Conservation (phyloP, 2,329 filamentous ascomycete species). For the Colletotrichum liriopes region DNA sequence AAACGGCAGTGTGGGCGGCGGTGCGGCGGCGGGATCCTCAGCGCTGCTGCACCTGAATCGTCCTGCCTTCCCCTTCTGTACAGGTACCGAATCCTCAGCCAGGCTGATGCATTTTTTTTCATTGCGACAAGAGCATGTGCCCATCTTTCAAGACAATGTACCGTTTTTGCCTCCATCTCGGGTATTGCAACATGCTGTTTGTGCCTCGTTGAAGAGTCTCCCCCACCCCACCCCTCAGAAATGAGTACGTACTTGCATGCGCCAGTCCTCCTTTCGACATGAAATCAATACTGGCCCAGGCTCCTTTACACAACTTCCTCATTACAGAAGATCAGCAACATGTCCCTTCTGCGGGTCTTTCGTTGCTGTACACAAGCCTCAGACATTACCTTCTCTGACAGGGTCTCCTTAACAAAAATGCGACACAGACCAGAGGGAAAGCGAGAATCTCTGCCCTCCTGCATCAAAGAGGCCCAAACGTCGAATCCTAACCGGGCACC, state of each 20-base stretch:
- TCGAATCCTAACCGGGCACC: slow-evolving; percentile 7
- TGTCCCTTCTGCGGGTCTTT: background rate
- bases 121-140: background rate
- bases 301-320: background rate
- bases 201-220: slow-evolving; percentile 4
- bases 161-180: background rate
- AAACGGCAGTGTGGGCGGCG: slow-evolving; percentile 16
- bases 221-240: background rate
- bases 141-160: background rate
- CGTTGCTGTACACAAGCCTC: background rate
- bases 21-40: slow-evolving; percentile 10
- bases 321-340: background rate
- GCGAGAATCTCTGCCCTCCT: background rate
- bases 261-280: slow-evolving; percentile 9
- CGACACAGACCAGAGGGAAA: background rate
- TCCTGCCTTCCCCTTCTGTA: background rate
- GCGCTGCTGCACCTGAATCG: background rate
- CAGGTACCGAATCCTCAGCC: background rate
- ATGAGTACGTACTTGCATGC: slow-evolving; percentile 7
- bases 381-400: background rate
- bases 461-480: slow-evolving; percentile 19
- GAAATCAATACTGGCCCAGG: background rate
- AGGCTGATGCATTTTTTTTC: background rate
- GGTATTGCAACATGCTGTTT: background rate
- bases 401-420: background rate